Conservation (phyloP, 371 early-diverging fungal species). For the Funneliformis caledonium region DNA sequence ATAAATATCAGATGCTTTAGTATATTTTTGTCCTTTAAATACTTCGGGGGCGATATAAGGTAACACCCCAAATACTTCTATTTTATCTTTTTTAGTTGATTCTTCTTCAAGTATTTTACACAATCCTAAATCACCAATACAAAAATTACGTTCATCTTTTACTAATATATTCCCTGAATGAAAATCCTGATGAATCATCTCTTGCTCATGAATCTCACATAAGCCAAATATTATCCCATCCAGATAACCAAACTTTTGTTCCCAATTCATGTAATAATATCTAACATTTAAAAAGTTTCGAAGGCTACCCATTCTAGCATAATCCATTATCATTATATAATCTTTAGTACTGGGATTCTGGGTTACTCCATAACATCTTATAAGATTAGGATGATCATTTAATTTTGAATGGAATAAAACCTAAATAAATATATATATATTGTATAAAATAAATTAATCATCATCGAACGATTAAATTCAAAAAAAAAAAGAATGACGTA, state of each 20-base stretch:
- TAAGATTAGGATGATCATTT: not conserved
- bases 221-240: not conserved
- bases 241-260: not conserved
- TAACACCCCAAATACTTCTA: not conserved
- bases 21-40: slow-evolving; percentile 1
- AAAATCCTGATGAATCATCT: slow-evolving; percentile 1
- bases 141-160: not conserved
- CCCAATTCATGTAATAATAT: not conserved
- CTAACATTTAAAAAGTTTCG: not conserved
- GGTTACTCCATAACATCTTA: not conserved
- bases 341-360: slow-evolving; percentile 3
- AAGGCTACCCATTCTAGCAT: not conserved
- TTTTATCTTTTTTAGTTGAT: not conserved
- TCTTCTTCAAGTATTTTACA: too few relatives aligned
- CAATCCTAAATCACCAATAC: slow-evolving; percentile 21
- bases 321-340: slow-evolving; percentile 1
- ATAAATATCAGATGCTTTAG: slow-evolving; percentile 4
- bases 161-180: slow-evolving; percentile 1
- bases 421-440: too few relatives aligned
- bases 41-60: slow-evolving; percentile 17
- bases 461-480: too few relatives aligned
- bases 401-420: too few relatives aligned
- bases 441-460: too few relatives aligned
- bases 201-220: slow-evolving; percentile 7
- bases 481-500: too few relatives aligned